Percentiles rank a stretch among this genome's conserved stretches.
These are phyloP conservation scores for Panicum virgatum DNA, from an alignment of 202 grass and related monocot species.

Conservation along the genomic window DNA sequence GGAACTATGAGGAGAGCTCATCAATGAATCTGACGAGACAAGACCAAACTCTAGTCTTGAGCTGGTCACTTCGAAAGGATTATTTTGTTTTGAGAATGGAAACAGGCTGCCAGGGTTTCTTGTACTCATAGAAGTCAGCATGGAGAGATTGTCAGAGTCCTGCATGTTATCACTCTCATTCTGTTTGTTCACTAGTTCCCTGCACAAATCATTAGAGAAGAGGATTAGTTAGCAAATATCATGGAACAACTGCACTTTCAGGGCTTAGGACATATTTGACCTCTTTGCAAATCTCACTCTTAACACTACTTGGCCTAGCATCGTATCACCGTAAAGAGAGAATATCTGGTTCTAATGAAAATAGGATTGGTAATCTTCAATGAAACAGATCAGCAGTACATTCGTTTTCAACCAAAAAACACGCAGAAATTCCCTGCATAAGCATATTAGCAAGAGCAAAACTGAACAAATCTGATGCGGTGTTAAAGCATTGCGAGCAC, in stretches of 20 bases:
- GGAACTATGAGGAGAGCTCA: constrained; percentile 54
- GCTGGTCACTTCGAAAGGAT: constrained; percentile 60
- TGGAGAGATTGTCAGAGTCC: constrained; percentile 53
- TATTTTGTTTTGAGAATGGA: constrained; percentile 72
- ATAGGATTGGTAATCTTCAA: not conserved
- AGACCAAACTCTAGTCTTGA: constrained; percentile 54
- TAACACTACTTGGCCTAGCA: not conserved
- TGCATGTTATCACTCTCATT: constrained; percentile 49
- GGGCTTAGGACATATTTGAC: not conserved
- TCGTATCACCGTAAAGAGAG: not conserved
- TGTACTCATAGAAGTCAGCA: constrained; percentile 60
- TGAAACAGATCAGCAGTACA: not conserved
- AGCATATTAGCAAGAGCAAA: not conserved
- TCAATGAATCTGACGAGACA: constrained; percentile 54
- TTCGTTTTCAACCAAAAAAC: not conserved
- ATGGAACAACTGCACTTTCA: not conserved
- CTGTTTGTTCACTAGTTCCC: constrained; percentile 53
- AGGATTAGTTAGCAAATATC: constrained; percentile 6
- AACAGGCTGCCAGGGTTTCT: constrained; percentile 41
- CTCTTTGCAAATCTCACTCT: not conserved
- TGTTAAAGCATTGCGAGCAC: not conserved
- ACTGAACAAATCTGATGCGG: not conserved
- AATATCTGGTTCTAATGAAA: not conserved
- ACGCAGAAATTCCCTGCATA: not conserved
- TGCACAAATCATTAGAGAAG: constrained; percentile 30